These are phyloP conservation scores for Saccharomycopsis lassenensis DNA, from an alignment of 805 yeast species.

Conservation along the genomic window DNA sequence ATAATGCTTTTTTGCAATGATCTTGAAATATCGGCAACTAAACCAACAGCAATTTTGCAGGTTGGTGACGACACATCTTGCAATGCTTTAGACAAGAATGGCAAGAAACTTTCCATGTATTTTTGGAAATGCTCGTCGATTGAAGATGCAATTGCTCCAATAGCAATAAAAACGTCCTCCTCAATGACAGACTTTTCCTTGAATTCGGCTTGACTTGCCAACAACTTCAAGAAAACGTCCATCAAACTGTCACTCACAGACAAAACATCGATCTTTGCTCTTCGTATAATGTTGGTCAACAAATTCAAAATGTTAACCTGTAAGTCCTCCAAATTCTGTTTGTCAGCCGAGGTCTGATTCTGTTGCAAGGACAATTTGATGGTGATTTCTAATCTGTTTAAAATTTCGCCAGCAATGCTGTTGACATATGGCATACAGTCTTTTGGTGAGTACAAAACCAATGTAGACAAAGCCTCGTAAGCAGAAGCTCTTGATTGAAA, in stretches of 20 bases:
- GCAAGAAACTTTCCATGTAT: conserved; percentile 75
- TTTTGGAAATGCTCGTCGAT: conserved; percentile 58
- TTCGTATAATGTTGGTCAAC: conserved; percentile 73
- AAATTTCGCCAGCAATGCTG: conserved; percentile 61
- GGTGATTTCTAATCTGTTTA: conserved; percentile 63
- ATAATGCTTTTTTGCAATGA: conserved; percentile 66
- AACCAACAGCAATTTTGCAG: conserved; percentile 84
- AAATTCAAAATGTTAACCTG: conserved; percentile 71
- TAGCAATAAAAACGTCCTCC: conserved; percentile 88
- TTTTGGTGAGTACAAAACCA: conserved; percentile 65
- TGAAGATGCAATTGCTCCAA: conserved; percentile 81
- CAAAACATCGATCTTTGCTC: conserved; percentile 55
- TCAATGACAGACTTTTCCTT: conserved; percentile 67
- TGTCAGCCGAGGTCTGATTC: conserved; percentile 56
- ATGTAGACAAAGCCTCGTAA: conserved; percentile 79
- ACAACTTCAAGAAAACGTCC: conserved; percentile 67
- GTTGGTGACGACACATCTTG: conserved; percentile 75
- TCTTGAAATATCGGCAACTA: conserved; percentile 89
- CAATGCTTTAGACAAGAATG: conserved; percentile 70
- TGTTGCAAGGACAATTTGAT: conserved; percentile 44
- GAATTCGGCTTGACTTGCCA: conserved; percentile 43
- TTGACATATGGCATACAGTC: conserved; percentile 62
- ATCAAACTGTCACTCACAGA: conserved; percentile 74
- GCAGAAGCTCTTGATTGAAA: conserved; percentile 89
- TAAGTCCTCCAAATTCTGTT: conserved; percentile 72